Evolutionary conservation across 179 eudicot species (phyloP).

Genomic region (Amaranthus tricolor): DNA sequence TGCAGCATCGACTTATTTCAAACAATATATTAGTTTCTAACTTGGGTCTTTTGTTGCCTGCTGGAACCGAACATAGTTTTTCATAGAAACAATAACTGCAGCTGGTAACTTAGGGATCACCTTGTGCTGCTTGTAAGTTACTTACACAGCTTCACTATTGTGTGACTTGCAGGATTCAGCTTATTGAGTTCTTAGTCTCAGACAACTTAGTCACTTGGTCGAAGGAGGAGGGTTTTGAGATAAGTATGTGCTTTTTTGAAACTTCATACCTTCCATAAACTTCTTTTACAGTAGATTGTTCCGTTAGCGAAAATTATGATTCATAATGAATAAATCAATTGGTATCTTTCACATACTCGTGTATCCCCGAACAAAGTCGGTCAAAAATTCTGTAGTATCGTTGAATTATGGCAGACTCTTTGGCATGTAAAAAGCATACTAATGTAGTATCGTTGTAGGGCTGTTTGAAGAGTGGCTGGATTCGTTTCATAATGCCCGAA

Average conservation of each 20-base stretch:
- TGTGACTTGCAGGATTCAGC: slow-evolving; percentile 79
- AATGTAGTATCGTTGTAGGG: slow-evolving; percentile 39
- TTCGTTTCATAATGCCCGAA: slow-evolving; percentile 60
- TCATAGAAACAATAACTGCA: background rate
- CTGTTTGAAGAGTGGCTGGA: slow-evolving; percentile 74
- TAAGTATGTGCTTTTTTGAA: slow-evolving; percentile 36
- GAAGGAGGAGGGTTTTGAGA: slow-evolving; percentile 47
- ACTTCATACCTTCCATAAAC: background rate
- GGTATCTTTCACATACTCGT: background rate
- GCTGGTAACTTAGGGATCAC: background rate
- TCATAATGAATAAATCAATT: background rate
- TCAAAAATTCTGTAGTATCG: background rate
- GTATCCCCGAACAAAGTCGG: background rate
- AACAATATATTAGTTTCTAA: background rate
- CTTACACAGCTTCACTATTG: background rate
- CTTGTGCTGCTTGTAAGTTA: background rate
- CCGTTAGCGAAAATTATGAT: background rate
- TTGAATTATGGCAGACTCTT: background rate
- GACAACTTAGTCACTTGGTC: slow-evolving; percentile 65
- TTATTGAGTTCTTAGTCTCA: slow-evolving; percentile 70
- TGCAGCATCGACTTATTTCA: background rate
- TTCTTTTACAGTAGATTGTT: background rate
- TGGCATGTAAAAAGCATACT: background rate
- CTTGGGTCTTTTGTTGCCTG: background rate
- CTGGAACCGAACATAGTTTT: background rate